These are phyloP conservation scores for Draba incana DNA, from an alignment of 345 rosid species.

Conservation along the genomic window DNA sequence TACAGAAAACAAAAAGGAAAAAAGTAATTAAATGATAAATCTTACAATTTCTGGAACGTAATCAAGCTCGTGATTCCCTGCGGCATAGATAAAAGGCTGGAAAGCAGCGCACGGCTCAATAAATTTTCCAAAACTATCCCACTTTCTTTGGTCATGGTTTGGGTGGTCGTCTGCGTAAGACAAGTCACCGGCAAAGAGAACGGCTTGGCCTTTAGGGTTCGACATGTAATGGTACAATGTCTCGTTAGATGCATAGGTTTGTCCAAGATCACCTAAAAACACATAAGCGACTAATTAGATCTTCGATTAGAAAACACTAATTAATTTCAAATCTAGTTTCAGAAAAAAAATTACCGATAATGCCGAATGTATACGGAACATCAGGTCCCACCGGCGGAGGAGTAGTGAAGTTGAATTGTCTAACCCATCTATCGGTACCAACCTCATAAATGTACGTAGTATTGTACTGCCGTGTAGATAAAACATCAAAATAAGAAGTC, in stretches of 20 bases:
- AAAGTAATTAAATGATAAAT: background rate
- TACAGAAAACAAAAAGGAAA: no score
- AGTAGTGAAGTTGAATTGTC: constrained; percentile 54
- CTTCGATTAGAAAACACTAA: background rate
- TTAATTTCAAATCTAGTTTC: background rate
- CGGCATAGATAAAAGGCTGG: constrained; percentile 58
- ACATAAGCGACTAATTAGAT: background rate
- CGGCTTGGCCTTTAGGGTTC: constrained; percentile 53
- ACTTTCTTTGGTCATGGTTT: constrained; percentile 48
- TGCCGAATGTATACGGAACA: constrained; percentile 68
- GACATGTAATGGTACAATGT: constrained; percentile 53
- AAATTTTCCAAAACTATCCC: constrained; percentile 57
- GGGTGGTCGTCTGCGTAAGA: constrained; percentile 53
- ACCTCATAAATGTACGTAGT: constrained; percentile 60
- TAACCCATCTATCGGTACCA: constrained; percentile 45
- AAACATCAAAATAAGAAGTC: background rate
- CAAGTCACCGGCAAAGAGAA: constrained; percentile 54
- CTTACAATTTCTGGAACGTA: constrained; percentile 48
- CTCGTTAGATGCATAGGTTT: constrained; percentile 52
- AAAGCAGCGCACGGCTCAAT: constrained; percentile 52
- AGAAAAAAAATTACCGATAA: constrained; percentile 50
- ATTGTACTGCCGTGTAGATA: constrained; percentile 41
- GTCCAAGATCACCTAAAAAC: constrained; percentile 57
- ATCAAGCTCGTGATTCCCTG: constrained; percentile 58
- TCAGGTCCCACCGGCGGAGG: constrained; percentile 71